Base-by-base conservation (phyloP, 768 basidiomycete species). In the Termitomyces sp. region DNA sequence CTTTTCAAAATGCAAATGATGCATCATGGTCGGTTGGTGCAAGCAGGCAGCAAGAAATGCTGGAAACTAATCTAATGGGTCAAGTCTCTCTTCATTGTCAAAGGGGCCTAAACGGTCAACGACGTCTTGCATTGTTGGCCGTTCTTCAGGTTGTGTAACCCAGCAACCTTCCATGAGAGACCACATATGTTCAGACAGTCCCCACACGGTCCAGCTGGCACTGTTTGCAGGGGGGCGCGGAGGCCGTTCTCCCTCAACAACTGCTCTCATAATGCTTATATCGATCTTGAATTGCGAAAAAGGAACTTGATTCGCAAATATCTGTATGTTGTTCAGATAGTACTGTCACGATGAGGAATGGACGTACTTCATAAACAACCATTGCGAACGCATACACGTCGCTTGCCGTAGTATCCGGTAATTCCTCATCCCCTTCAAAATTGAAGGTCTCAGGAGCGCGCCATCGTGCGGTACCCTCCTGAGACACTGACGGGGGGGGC, bases 331-430 rank as follows among this genome's bases (percentile, higher is more conserved):
- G 21, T 37, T 38, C 11, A 50, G 23, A 19, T 27, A 25, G 8
- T 27, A 17, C 25, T 25, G 21, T 34, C 5, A 50, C 17, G 2
- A 12, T 38, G 37, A 19, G 17, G 17, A 38, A 17, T 50, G 6
- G 25, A 50, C 35, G 12, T 25, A 50, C 49, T 50, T 50, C 35
- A 50, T 50, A 50, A 11, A 25, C 17, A 38, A 50, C 49, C 49
- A 50, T 50, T n/a, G 49, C 49, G 3, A 50, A 50, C 17, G 49
- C 49, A 23, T 50, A 50, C 25, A 50, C 37, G 11, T 50, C 49
- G 2, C 49, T 50, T 4, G 49, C 23, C 16, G 10, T 50, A 1
- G 49, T 50, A 17, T 38, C 25, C 0, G 49, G 37, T 27, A 27
- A 38, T 25, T 50, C 48, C 3, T 50, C 37, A 6, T 50, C 35